These are phyloP conservation scores for Scenedesmus sp. DNA, from an alignment of 163 green algal species.

Conservation along the genomic window DNA sequence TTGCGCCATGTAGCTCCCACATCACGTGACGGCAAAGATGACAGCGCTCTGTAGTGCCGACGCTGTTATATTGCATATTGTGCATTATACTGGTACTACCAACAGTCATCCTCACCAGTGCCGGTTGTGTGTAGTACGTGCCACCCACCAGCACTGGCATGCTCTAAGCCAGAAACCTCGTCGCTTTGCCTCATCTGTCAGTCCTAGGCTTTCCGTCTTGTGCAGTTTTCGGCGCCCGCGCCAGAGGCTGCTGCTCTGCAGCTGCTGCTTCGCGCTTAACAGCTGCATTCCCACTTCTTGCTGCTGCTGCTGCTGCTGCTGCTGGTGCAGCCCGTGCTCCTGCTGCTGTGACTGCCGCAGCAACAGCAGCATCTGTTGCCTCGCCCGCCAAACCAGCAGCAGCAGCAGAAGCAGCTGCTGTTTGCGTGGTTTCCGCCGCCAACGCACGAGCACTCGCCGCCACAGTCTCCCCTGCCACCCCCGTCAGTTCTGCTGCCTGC, in stretches of 20 bases:
- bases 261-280: slow-evolving; percentile 1
- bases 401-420: not conserved
- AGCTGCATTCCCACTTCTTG: not conserved
- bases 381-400: not conserved
- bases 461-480: not conserved
- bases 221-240: not conserved
- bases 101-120: too few relatives aligned
- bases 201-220: not conserved
- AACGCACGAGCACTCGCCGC: not conserved
- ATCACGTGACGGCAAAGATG: too few relatives aligned
- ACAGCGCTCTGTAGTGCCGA: too few relatives aligned
- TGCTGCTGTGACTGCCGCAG: not conserved
- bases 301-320: not conserved
- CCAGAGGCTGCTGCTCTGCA: not conserved
- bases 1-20: too few relatives aligned
- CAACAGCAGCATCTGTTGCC: not conserved
- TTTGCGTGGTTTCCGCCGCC: not conserved
- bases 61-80: too few relatives aligned
- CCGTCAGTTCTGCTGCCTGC: not conserved
- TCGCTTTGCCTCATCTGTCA: not conserved
- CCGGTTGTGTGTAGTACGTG: too few relatives aligned
- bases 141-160: too few relatives aligned
- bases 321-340: not conserved
- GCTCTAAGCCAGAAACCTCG: too few relatives aligned
- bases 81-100: too few relatives aligned